Evolutionary conservation across 768 basidiomycete genomes (phyloP).

Genomic region (Termitomyces sp.): DNA sequence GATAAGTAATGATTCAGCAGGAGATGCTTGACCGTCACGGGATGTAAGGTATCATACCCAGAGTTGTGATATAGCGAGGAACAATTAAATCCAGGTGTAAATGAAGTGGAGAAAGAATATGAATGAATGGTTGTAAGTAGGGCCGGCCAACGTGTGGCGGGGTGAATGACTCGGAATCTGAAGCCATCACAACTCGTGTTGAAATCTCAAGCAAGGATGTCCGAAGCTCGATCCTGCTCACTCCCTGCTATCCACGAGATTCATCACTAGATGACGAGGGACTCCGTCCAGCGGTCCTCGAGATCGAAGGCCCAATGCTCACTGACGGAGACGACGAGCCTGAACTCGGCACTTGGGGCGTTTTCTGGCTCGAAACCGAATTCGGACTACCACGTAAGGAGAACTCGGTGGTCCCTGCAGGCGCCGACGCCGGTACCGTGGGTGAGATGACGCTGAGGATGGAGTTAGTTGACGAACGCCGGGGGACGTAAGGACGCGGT

Average conservation of each 20-base stretch:
- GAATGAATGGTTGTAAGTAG: not conserved
- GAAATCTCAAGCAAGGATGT: not conserved
- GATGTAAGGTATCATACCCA: constrained; percentile 10
- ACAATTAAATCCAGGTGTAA: constrained; percentile 9
- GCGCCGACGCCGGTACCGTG: constrained; percentile 16
- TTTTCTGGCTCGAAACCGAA: constrained; percentile 11
- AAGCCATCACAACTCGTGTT: not conserved
- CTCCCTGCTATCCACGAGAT: not conserved
- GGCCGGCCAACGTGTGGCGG: not conserved
- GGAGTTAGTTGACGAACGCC: constrained; percentile 45
- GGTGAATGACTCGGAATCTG: not conserved
- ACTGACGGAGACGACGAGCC: not conserved
- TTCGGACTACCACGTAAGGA: constrained; percentile 9
- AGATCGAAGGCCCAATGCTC: constrained; percentile 17
- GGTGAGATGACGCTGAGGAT: constrained; percentile 39
- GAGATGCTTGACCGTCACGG: too few species aligned
- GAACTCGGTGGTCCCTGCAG: constrained; percentile 12
- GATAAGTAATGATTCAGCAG: too few species aligned
- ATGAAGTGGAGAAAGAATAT: constrained; percentile 1
- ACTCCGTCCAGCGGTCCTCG: constrained; percentile 16
- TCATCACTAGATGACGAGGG: constrained; percentile 18
- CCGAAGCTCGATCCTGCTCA: not conserved
- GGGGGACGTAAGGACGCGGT: constrained; percentile 59
- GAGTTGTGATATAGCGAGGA: constrained; percentile 2
- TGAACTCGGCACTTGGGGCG: constrained; percentile 12